Base-by-base conservation (phyloP, 2,329 filamentous ascomycete species). In the Dactylonectria estremocensis region DNA sequence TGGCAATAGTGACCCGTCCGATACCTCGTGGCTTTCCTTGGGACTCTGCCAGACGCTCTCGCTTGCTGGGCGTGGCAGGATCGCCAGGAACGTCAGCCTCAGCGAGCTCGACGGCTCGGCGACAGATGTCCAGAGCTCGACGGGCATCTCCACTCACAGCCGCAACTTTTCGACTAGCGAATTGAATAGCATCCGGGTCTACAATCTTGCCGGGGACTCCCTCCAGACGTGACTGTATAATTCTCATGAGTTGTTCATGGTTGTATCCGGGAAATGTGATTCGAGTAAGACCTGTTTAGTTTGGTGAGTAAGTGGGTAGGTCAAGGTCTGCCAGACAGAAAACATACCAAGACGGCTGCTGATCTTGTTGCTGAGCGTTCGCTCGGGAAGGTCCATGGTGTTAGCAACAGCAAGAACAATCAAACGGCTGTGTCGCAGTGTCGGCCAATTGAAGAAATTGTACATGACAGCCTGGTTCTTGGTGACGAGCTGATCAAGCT, bases 401-500 rank as follows among this genome's bases (percentile, higher is more conserved):
- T 99, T 99, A 59, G 96, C 97, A 18, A 99, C 96, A 11, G 97
- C 97, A 7, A 99, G 89, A 7, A 99, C 97, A 79, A 99, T 98
- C 50, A 99, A 87, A 55, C 95, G 90, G 61, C 94, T 97, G 81
- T 99, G 95, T 56, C 93, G 90, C 61, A 98, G 86, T 11, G 94
- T 93, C 4, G 96, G 96, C 96, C 96, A 99, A 78, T 99, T 99
- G 88, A 99, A 99, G 81, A 99, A 99, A 81, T 99, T 99, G 84
- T 99, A 99, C 96, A 99, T 99, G 82, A 99, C 96, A n/a, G 94
- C 95, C 80, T 99, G 97, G 77, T 97, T 98, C 78, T 95, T 96
- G 13, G 96, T 99, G 5, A 99, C 97, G 8, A 99, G 89, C 82
- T 99, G 96, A 79, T 99, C 96, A 54, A 99, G 87, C 82, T 99